A percentile compares a stretch with the other conserved stretches of the same genome.
Conservation (phyloP, 2,329 filamentous ascomycete genomes). For the Cytospora schulzeri region DNA sequence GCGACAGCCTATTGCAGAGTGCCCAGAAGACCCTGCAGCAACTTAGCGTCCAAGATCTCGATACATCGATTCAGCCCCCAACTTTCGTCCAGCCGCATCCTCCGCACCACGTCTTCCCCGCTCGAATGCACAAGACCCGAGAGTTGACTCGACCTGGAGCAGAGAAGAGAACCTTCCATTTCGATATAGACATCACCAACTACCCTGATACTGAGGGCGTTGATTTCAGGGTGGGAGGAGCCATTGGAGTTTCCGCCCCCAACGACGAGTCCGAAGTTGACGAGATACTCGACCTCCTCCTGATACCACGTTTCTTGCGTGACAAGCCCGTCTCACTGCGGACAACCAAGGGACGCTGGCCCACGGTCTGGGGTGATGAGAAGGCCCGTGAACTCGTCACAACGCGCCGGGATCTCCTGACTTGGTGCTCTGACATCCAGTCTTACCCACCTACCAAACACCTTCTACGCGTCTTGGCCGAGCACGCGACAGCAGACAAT, state of each 20-base stretch:
- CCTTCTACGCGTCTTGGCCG: slow-evolving; percentile 81
- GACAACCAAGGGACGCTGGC: slow-evolving; percentile 85
- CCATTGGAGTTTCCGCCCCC: slow-evolving; percentile 89
- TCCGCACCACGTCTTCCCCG: slow-evolving; percentile 87
- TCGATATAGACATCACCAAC: slow-evolving; percentile 93
- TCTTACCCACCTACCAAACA: slow-evolving; percentile 89
- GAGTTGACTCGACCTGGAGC: slow-evolving; percentile 87
- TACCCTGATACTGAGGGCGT: slow-evolving; percentile 80
- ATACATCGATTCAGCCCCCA: slow-evolving; percentile 73
- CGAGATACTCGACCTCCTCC: slow-evolving; percentile 78
- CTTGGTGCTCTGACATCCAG: slow-evolving; percentile 93
- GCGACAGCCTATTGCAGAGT: slow-evolving; percentile 31
- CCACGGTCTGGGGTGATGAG: slow-evolving; percentile 96
- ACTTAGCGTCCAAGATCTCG: slow-evolving; percentile 45
- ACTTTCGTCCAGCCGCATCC: slow-evolving; percentile 92
- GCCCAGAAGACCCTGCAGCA: slow-evolving; percentile 32
- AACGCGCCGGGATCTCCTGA: slow-evolving; percentile 87
- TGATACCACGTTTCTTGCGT: slow-evolving; percentile 78
- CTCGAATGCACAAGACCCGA: slow-evolving; percentile 80
- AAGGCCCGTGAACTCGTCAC: slow-evolving; percentile 82
- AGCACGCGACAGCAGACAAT: slow-evolving; percentile 75
- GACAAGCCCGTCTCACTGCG: slow-evolving; percentile 80
- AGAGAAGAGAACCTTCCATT: slow-evolving; percentile 96
- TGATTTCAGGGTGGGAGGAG: slow-evolving; percentile 95
- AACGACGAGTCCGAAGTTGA: slow-evolving; percentile 79